Conservation (phyloP, 345 rosid genomes). For the Crucihimalaya himalaica region DNA sequence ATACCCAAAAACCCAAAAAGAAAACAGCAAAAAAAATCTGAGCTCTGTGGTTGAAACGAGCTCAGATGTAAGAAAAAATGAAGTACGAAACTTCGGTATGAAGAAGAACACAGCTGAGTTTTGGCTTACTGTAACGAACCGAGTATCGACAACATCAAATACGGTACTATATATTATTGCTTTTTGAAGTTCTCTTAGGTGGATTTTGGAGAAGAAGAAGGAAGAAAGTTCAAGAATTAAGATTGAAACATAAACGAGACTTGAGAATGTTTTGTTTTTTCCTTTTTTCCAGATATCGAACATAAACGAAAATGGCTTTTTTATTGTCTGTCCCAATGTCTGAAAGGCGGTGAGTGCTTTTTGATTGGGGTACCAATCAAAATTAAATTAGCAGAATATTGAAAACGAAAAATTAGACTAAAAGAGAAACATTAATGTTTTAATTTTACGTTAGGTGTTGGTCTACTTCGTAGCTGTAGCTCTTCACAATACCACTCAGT, state of each 20-base stretch:
- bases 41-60: conserved; percentile 2
- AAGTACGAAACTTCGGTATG: conserved; percentile 17
- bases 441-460: neutral
- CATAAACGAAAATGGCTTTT: conserved; percentile 33
- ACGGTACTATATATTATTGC: neutral
- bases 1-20: neutral
- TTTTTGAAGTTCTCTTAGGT: neutral
- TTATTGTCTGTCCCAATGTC: conserved; percentile 35
- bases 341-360: conserved; percentile 33
- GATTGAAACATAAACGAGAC: conserved; percentile 20
- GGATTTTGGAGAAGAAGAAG: conserved; percentile 21
- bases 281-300: conserved; percentile 14
- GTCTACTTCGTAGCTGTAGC: neutral
- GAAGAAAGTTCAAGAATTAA: conserved; percentile 16
- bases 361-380: conserved; percentile 29
- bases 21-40: neutral
- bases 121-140: conserved; percentile 10
- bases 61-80: conserved; percentile 31
- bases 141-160: neutral
- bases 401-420: conserved; percentile 1
- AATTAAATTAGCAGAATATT: conserved; percentile 6
- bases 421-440: conserved; percentile 31
- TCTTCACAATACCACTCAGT: neutral
- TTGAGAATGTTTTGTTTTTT: conserved; percentile 21
- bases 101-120: conserved; percentile 20